Base-by-base conservation (phyloP, 2,329 filamentous ascomycete genomes). In the Macrophomina pseudophaseolina region DNA sequence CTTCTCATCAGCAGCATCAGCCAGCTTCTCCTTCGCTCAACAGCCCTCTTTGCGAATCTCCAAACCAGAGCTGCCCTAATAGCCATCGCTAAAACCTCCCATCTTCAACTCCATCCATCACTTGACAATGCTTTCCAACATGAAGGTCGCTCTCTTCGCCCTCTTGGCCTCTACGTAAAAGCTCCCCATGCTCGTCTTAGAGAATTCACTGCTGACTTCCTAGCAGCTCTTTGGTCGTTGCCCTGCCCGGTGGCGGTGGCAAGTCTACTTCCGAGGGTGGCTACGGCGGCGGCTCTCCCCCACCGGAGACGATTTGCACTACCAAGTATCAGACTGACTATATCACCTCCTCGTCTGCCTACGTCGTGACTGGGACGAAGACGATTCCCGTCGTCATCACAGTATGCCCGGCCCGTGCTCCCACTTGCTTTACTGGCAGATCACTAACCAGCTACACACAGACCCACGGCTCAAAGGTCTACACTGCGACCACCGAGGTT, bases 21-120 rank as follows among this genome's bases (percentile, higher is more conserved):
- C 16, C 53, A 71, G 67, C 69, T 66, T 11, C 68, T 53, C 64
- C 35, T 42, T 67, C 33, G 65, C 64, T 66, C 64, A 51, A 51
- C 44, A 66, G 28, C 32, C 30, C 38, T 38, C 68, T 8, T 67
- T 68, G 1, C 69, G 69, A 16, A 68, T 66, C 23, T 69, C 28
- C 66, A 71, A 9, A 66, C 70, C 56, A 70, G 69, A 30, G 30
- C 7, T 46, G 11, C 40, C 54, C 54, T 32, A 42, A 23, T 8
- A 62, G 42, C 58, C 14, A 71, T 68, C 16, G 53, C 54, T 71
- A 70, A 65, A 66, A 23, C 3, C 38, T 23, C 69, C 69, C 53
- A 18, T 49, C 40, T 35, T 53, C 42, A 33, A 6, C n/a, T 46
- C 28, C 33, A 35, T 18, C 23, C 32, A 32, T 40, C 53, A 44